These are phyloP conservation scores for Yueomyces sinensis DNA, from an alignment of 805 yeast species.

Conservation along the genomic window DNA sequence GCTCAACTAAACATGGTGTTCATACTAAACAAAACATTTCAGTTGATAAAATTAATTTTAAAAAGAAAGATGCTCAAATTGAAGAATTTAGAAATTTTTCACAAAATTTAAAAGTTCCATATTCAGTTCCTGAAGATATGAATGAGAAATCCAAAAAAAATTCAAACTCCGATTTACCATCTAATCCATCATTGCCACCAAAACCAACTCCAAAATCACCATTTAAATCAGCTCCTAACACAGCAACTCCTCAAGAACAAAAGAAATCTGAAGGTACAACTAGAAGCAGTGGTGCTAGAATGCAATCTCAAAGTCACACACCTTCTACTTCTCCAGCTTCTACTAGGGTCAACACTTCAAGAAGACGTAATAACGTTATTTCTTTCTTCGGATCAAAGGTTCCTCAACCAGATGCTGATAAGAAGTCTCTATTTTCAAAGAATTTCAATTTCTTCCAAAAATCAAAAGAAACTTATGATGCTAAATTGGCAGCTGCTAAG, in stretches of 20 bases:
- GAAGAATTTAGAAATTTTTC: constrained; percentile 66
- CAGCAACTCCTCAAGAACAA: constrained; percentile 8
- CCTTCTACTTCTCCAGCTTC: constrained; percentile 10
- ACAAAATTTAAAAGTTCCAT: constrained; percentile 65
- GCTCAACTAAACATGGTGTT: background rate
- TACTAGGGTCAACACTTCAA: constrained; percentile 2
- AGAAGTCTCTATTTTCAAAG: constrained; percentile 25
- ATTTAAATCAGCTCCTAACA: constrained; percentile 2
- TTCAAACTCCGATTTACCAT: constrained; percentile 8
- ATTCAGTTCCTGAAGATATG: constrained; percentile 35
- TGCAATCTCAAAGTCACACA: constrained; percentile 16
- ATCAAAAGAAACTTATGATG: constrained; percentile 26
- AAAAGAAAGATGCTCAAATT: constrained; percentile 41
- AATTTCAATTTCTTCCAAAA: constrained; percentile 42
- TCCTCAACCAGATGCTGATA: constrained; percentile 18
- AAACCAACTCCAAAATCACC: constrained; percentile 8
- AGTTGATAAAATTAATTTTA: background rate
- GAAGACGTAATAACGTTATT: constrained; percentile 16
- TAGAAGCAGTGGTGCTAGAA: constrained; percentile 8
- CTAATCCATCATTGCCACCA: constrained; percentile 15
- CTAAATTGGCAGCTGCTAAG: constrained; percentile 16
- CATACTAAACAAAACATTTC: background rate
- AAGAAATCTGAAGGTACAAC: constrained; percentile 4
- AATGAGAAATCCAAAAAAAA: constrained; percentile 4
- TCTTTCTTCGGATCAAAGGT: constrained; percentile 29